phyloP scores from a whole-genome alignment of 768 basidiomycete genomes.

The Psilocybe sp. region DNA sequence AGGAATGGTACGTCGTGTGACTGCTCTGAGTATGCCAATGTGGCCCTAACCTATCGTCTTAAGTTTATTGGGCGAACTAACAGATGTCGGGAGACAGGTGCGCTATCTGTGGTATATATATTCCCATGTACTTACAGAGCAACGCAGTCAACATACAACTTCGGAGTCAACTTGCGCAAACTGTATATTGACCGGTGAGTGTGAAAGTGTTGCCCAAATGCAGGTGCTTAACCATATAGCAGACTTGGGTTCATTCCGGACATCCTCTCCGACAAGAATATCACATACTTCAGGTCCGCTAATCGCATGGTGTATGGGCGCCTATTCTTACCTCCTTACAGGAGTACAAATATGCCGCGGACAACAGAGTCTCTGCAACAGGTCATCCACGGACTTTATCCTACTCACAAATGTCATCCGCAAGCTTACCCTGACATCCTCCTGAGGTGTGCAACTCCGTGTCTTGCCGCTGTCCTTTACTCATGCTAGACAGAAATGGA shows the following conservation, averaged over 20 bases:
- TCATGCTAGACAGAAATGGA: slow-evolving; percentile 44
- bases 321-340: slow-evolving; percentile 14
- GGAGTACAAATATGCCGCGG: slow-evolving; percentile 75
- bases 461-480: not conserved
- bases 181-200: slow-evolving; percentile 67
- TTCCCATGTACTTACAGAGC: not conserved
- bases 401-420: slow-evolving; percentile 42
- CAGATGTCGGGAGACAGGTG: slow-evolving; percentile 69
- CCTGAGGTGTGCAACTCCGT: slow-evolving; percentile 44
- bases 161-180: slow-evolving; percentile 54
- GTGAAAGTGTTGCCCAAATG: not conserved
- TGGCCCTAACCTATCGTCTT: not conserved
- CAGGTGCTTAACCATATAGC: not conserved
- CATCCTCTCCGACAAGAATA: slow-evolving; percentile 35
- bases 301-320: not conserved
- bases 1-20: slow-evolving; percentile 55
- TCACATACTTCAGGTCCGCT: slow-evolving; percentile 57
- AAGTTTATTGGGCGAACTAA: slow-evolving; percentile 71
- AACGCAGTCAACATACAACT: slow-evolving; percentile 60
- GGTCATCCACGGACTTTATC: slow-evolving; percentile 72
- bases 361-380: slow-evolving; percentile 76
- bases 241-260: slow-evolving; percentile 70
- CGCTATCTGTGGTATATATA: slow-evolving; percentile 2
- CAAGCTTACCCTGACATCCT: slow-evolving; percentile 48
- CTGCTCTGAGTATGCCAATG: not conserved